Evolutionary conservation across 2,329 filamentous ascomycete species (phyloP).

Genomic region (Venturia asperata): DNA sequence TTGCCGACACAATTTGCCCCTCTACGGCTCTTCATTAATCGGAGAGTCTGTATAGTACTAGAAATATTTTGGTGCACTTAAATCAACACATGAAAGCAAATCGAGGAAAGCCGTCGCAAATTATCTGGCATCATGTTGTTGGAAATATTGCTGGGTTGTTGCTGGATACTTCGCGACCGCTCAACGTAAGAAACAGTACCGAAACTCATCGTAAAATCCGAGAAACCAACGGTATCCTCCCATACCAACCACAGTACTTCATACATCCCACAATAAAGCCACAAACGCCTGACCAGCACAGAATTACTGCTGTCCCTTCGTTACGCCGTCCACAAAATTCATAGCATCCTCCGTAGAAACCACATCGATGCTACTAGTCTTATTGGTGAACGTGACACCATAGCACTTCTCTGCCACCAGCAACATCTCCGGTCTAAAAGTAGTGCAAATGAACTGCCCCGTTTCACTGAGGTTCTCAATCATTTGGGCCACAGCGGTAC

Average conservation of each 20-base stretch:
- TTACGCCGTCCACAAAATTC: conserved; percentile 76
- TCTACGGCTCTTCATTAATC: too few species aligned
- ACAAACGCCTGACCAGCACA: not conserved
- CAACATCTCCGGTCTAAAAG: conserved; percentile 94
- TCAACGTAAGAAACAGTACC: not conserved
- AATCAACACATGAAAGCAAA: too few species aligned
- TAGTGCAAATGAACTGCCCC: conserved; percentile 95
- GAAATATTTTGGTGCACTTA: too few species aligned
- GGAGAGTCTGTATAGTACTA: too few species aligned
- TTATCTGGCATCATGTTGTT: too few species aligned
- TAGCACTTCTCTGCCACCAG: conserved; percentile 96
- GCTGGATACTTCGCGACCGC: not conserved
- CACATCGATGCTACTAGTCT: conserved; percentile 90
- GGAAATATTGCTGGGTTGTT: not conserved
- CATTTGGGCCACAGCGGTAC: conserved; percentile 87
- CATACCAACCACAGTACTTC: not conserved
- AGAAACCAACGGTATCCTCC: not conserved
- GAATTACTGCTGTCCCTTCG: conserved; percentile 3
- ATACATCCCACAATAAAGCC: not conserved
- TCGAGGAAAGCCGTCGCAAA: too few species aligned
- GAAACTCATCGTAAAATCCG: not conserved
- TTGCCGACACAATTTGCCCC: too few species aligned
- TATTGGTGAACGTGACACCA: conserved; percentile 84
- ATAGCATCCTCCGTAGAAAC: conserved; percentile 81
- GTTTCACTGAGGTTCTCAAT: conserved; percentile 52